phyloP scores from a whole-genome alignment of 108 stramenopile species.

The Cyclostephanos invisitatus region DNA sequence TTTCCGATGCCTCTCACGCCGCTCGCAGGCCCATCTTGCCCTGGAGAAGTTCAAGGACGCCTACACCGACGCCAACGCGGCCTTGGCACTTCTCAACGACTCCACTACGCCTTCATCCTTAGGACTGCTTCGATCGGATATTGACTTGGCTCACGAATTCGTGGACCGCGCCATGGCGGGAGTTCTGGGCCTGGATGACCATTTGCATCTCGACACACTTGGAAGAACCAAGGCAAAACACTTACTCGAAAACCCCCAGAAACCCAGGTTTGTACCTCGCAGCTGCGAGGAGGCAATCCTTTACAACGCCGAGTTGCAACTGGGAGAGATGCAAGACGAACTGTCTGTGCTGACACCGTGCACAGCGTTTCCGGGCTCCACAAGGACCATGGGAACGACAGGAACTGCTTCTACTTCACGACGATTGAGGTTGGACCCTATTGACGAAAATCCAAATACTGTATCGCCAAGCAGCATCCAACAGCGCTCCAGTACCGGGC shows the following conservation, averaged over 20 bases:
- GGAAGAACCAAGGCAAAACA: background rate
- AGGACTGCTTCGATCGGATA: conserved; percentile 11
- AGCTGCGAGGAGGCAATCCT: background rate
- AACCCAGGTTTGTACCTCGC: background rate
- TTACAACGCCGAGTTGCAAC: background rate
- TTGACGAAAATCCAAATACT: background rate
- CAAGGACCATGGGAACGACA: background rate
- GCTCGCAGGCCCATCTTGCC: conserved; percentile 66
- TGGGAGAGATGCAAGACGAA: background rate
- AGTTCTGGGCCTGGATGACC: background rate
- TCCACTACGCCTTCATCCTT: conserved; percentile 22
- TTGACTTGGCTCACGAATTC: conserved; percentile 29
- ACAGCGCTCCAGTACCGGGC: no score
- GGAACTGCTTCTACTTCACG: background rate
- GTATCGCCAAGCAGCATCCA: no score
- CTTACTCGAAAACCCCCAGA: background rate
- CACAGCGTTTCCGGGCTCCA: background rate
- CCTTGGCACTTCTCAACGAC: conserved; percentile 46
- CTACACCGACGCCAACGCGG: conserved; percentile 66
- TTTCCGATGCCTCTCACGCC: conserved; percentile 64
- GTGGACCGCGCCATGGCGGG: conserved; percentile 3
- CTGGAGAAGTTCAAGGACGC: conserved; percentile 68
- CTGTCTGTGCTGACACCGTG: background rate
- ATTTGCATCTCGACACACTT: background rate
- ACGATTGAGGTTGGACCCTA: background rate